These are phyloP conservation scores for Diaporthe vexans DNA, from an alignment of 2,329 filamentous ascomycete species.

Conservation along the genomic window DNA sequence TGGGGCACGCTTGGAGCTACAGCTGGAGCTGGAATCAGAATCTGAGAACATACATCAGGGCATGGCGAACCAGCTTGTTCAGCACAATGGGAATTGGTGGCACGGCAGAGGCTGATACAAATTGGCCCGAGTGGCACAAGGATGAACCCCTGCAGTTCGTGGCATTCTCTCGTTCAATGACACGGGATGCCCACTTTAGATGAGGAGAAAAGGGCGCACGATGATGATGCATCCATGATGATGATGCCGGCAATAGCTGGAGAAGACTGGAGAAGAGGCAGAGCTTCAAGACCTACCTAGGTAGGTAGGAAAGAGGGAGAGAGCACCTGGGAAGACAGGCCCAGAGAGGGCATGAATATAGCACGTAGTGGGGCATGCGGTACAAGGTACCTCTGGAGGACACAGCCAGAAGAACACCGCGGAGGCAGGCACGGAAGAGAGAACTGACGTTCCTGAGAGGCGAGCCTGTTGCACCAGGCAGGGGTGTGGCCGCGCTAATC, in stretches of 20 bases:
- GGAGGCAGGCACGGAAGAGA: neutral
- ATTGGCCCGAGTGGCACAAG: conserved; percentile 9
- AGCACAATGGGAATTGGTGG: neutral
- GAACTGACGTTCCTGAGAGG: conserved; percentile 24
- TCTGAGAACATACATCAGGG: neutral
- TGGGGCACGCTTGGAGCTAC: neutral
- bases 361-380: no score
- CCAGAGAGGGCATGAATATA: neutral
- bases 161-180: conserved; percentile 14
- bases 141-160: conserved; percentile 29
- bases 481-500: neutral
- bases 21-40: neutral
- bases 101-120: conserved; percentile 23
- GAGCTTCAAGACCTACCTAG: no score
- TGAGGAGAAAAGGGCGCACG: conserved; percentile 34
- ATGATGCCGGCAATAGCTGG: conserved; percentile 4
- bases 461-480: conserved; percentile 24
- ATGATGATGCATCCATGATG: conserved; percentile 36
- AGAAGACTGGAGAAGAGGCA: neutral
- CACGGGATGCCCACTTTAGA: conserved; percentile 25
- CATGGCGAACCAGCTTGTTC: neutral
- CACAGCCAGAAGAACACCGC: no score
- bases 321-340: neutral
- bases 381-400: no score
- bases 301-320: neutral